Evolutionary conservation across 345 rosid species (phyloP).

Genomic region (Anacardium occidentale): DNA sequence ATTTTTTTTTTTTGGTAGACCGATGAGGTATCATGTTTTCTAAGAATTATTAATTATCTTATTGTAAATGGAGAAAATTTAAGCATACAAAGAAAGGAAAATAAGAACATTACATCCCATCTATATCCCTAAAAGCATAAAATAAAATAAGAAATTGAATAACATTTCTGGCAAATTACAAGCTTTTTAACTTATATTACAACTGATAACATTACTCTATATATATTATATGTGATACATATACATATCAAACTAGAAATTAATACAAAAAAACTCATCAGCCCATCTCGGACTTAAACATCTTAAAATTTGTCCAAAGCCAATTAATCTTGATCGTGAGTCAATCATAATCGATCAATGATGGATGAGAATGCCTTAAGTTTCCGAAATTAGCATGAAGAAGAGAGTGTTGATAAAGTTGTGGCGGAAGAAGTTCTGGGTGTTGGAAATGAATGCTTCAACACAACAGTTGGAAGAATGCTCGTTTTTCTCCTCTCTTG

Average conservation of each 20-base stretch:
- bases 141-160: background rate
- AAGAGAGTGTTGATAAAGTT: slow-evolving; percentile 40
- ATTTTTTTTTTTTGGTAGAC: too few species aligned
- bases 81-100: too few species aligned
- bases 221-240: background rate
- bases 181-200: background rate
- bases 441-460: slow-evolving; percentile 39
- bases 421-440: slow-evolving; percentile 64
- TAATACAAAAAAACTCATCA: background rate
- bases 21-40: too few species aligned
- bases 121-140: too few species aligned
- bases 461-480: slow-evolving; percentile 47
- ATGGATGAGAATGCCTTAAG: background rate
- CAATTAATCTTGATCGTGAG: background rate
- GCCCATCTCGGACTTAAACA: background rate
- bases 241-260: background rate
- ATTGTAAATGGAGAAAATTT: too few species aligned
- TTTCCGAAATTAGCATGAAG: slow-evolving; percentile 24
- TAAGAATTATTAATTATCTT: too few species aligned
- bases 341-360: background rate
- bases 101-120: too few species aligned
- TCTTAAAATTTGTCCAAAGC: background rate
- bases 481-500: slow-evolving; percentile 52
- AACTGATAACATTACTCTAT: too few species aligned
- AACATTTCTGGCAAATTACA: background rate